Conservation (phyloP, 345 rosid genomes). For the Luvunga scandens region DNA sequence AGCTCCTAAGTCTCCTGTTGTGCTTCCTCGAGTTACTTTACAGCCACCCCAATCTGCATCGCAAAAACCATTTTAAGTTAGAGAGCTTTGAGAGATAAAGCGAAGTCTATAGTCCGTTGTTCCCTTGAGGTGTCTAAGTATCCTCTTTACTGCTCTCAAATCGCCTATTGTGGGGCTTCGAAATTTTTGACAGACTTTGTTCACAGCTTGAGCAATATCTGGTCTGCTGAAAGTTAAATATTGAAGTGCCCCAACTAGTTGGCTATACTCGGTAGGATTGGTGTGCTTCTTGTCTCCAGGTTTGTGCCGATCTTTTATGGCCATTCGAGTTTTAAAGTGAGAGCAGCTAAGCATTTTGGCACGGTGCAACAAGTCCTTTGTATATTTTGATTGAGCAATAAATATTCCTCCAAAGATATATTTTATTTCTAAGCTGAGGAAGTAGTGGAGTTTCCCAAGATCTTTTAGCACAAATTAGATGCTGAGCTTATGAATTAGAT, state of each 20-base stretch:
- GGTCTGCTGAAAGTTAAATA: no score
- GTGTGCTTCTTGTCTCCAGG: no score
- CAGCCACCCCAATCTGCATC: background rate
- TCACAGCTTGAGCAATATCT: no score
- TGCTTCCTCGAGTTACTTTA: background rate
- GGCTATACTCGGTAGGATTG: background rate
- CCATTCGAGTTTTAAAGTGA: no score
- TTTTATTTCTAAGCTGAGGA: background rate
- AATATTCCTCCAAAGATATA: background rate
- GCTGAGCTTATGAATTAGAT: background rate
- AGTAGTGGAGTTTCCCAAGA: background rate
- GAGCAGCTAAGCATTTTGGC: no score
- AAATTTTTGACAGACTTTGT: background rate
- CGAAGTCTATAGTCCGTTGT: background rate
- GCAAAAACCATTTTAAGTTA: background rate
- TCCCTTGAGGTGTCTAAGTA: no score
- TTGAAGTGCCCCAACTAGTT: background rate
- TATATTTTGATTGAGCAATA: background rate
- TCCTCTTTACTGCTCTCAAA: background rate
- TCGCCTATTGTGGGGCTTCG: background rate
- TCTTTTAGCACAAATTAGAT: background rate
- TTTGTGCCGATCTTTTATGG: no score
- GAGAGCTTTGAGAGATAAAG: background rate
- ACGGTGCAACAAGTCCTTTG: no score
- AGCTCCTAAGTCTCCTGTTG: background rate